These are phyloP conservation scores for Pontederia paniculata DNA, from an alignment of 176 grass and related monocot genomes.

Conservation along the genomic window DNA sequence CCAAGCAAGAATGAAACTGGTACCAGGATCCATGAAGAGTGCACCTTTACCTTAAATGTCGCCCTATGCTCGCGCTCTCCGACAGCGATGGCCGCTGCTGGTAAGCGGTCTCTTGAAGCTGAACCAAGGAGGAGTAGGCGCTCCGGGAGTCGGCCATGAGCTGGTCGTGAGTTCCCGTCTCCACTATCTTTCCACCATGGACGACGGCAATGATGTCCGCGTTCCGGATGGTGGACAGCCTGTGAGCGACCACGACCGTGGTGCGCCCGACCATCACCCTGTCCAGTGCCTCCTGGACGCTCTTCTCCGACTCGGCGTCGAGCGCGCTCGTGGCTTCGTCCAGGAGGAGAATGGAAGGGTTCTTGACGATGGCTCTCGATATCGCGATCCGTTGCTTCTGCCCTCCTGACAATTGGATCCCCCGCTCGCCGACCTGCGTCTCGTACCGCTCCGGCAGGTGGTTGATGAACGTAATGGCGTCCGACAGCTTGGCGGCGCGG, in stretches of 20 bases:
- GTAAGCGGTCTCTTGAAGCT: slow-evolving; percentile 50
- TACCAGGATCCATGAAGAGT: neutral
- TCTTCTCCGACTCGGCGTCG: slow-evolving; percentile 91
- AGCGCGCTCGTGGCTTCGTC: slow-evolving; percentile 90
- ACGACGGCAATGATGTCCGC: slow-evolving; percentile 88
- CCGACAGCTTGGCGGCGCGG: slow-evolving; percentile 74
- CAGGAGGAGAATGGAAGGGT: slow-evolving; percentile 84
- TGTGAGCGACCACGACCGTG: slow-evolving; percentile 82
- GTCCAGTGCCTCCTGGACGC: slow-evolving; percentile 87
- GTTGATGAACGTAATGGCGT: slow-evolving; percentile 78
- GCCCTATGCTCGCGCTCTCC: slow-evolving; percentile 41
- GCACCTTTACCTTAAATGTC: slow-evolving; percentile 47
- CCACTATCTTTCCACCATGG: slow-evolving; percentile 63
- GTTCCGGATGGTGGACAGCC: slow-evolving; percentile 71
- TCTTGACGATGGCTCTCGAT: slow-evolving; percentile 79
- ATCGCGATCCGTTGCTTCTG: slow-evolving; percentile 97
- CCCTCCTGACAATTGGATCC: slow-evolving; percentile 82
- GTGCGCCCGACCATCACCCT: slow-evolving; percentile 92
- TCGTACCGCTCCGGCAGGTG: slow-evolving; percentile 76
- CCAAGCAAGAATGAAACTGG: neutral
- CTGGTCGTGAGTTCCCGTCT: slow-evolving; percentile 88
- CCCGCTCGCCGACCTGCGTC: slow-evolving; percentile 90
- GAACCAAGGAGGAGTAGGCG: slow-evolving; percentile 62
- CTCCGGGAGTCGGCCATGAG: slow-evolving; percentile 45
- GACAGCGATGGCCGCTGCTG: slow-evolving; percentile 45